These are phyloP conservation scores for Annona squamosa DNA, from an alignment of 164 flowering plant species.

Conservation along the genomic window DNA sequence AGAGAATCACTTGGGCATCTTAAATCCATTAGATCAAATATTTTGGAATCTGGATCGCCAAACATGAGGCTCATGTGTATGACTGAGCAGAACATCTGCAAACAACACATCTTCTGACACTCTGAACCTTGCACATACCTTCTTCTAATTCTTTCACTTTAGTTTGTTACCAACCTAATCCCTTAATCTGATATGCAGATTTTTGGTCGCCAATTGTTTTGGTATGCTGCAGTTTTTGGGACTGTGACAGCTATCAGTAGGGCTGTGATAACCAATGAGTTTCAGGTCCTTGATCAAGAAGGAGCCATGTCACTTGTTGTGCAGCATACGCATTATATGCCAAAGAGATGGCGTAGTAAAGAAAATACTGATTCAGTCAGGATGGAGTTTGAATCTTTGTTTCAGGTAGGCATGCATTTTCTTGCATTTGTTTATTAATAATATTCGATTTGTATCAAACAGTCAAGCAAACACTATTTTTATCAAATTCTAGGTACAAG, in stretches of 20 bases:
- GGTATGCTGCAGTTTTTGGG: constrained; percentile 98
- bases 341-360: constrained; percentile 94
- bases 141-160: background rate
- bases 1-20: too few species aligned
- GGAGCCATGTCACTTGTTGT: constrained; percentile 86
- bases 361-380: constrained; percentile 74
- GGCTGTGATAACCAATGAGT: constrained; percentile 73
- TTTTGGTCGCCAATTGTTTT: constrained; percentile 90
- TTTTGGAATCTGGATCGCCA: background rate
- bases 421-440: background rate
- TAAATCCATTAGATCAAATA: background rate
- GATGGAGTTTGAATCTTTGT: constrained; percentile 78
- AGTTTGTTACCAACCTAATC: background rate
- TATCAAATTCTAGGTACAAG: too few species aligned
- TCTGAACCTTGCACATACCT: background rate
- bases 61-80: background rate
- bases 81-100: background rate
- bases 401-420: constrained; percentile 51
- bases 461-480: too few species aligned
- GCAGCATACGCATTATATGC: constrained; percentile 91
- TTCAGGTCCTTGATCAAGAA: constrained; percentile 84
- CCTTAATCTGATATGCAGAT: constrained; percentile 40
- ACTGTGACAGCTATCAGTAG: constrained; percentile 92
- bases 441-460: background rate
- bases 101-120: background rate